Evolutionary conservation across 208 protist species (phyloP).

Genomic region (Leishmania mexicana): DNA sequence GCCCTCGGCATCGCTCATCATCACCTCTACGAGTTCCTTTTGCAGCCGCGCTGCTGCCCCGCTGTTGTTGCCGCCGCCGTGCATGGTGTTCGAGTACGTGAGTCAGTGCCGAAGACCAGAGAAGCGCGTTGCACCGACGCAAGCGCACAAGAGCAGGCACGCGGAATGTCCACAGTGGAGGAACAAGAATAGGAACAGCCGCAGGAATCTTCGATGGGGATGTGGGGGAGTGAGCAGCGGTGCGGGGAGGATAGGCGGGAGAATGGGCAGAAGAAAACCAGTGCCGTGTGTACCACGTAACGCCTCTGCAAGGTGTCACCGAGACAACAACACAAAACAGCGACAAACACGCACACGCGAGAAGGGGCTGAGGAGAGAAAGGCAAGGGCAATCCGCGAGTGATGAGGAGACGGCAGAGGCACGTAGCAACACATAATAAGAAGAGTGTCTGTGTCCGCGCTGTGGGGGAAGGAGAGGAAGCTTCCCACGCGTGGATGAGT

Average conservation of each 20-base stretch:
- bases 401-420: background rate
- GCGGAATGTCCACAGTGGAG: background rate
- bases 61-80: slow-evolving; percentile 30
- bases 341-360: background rate
- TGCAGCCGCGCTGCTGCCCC: slow-evolving; percentile 85
- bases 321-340: background rate
- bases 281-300: background rate
- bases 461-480: background rate
- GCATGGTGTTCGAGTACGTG: slow-evolving; percentile 11
- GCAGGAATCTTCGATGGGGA: background rate
- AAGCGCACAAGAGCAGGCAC: background rate
- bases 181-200: background rate
- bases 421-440: background rate
- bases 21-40: slow-evolving; percentile 94
- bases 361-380: background rate
- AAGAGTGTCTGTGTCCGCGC: background rate
- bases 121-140: background rate
- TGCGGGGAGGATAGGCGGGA: background rate
- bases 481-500: background rate
- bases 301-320: background rate
- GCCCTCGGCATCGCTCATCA: slow-evolving; percentile 85
- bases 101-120: background rate
- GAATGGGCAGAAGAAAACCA: background rate
- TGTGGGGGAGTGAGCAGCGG: background rate
- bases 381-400: background rate